These are phyloP conservation scores for Diplodia corticola DNA, from an alignment of 2,329 filamentous ascomycete species.

Conservation along the genomic window DNA sequence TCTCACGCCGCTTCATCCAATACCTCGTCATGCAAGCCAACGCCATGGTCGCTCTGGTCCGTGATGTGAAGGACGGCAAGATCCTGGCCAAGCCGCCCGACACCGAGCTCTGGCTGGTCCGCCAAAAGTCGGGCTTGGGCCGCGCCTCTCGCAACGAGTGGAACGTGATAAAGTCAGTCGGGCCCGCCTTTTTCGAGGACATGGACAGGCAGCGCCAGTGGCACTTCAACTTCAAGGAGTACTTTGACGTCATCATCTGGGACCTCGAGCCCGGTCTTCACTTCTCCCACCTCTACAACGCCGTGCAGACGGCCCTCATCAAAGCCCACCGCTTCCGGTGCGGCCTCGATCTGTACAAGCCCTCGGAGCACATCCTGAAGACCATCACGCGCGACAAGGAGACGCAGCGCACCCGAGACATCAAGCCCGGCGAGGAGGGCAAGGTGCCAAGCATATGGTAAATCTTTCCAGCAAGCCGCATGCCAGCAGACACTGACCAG, in stretches of 20 bases:
- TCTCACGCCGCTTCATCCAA: slow-evolving; percentile 46
- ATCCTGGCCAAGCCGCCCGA: slow-evolving; percentile 41
- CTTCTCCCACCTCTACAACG: slow-evolving; percentile 34
- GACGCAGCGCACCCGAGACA: slow-evolving; percentile 39
- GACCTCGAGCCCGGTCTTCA: slow-evolving; percentile 38
- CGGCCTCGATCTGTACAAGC: slow-evolving; percentile 36
- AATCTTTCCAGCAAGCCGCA: too few species aligned
- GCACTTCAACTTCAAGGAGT: slow-evolving; percentile 46
- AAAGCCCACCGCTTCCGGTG: slow-evolving; percentile 40
- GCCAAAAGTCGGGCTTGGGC: slow-evolving; percentile 43
- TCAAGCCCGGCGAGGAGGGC: slow-evolving; percentile 37
- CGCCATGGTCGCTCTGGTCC: slow-evolving; percentile 42
- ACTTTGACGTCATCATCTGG: slow-evolving; percentile 48
- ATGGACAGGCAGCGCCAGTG: slow-evolving; percentile 41
- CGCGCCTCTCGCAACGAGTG: slow-evolving; percentile 44
- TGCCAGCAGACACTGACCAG: slow-evolving; percentile 26
- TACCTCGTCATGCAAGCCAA: slow-evolving; percentile 44
- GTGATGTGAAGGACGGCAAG: slow-evolving; percentile 44
- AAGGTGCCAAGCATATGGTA: slow-evolving; percentile 34
- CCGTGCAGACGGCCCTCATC: slow-evolving; percentile 37
- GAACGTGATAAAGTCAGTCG: slow-evolving; percentile 38
- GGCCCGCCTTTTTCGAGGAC: slow-evolving; percentile 42
- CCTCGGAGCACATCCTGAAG: slow-evolving; percentile 38
- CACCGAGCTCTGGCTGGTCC: slow-evolving; percentile 42
- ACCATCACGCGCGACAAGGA: slow-evolving; percentile 40